A percentile compares a stretch with the other conserved stretches of the same genome.
phyloP scores from a whole-genome alignment of 495 filamentous ascomycete species.

The Cercophora sp. region DNA sequence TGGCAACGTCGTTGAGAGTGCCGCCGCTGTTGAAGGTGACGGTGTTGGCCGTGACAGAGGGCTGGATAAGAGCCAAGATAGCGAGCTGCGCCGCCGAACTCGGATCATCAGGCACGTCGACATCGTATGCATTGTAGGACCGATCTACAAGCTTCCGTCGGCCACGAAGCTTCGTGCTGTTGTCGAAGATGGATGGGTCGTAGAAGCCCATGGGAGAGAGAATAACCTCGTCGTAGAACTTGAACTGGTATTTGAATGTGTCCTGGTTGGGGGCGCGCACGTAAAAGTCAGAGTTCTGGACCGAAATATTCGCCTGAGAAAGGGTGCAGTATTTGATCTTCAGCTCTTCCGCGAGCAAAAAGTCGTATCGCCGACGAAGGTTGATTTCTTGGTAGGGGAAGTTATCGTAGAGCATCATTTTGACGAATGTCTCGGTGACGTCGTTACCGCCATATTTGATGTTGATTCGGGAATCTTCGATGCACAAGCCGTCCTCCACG shows the following conservation, averaged over 20 bases:
- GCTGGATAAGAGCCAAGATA: conserved; percentile 66
- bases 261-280: conserved; percentile 82
- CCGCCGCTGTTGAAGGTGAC: conserved; percentile 34
- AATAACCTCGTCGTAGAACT: conserved; percentile 90
- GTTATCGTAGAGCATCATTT: conserved; percentile 93
- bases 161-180: conserved; percentile 69
- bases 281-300: conserved; percentile 81
- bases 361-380: conserved; percentile 84
- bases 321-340: conserved; percentile 87
- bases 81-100: conserved; percentile 77
- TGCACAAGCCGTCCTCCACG: conserved; percentile 92
- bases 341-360: conserved; percentile 87
- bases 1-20: conserved; percentile 39
- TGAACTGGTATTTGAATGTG: conserved; percentile 87
- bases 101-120: conserved; percentile 80
- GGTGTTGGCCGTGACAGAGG: conserved; percentile 43
- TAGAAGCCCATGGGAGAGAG: conserved; percentile 88
- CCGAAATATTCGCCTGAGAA: conserved; percentile 75
- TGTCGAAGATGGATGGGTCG: conserved; percentile 80
- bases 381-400: conserved; percentile 95
- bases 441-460: conserved; percentile 90
- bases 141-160: conserved; percentile 74
- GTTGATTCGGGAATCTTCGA: conserved; percentile 87
- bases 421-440: conserved; percentile 89
- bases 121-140: conserved; percentile 89